Evolutionary conservation across 2,329 filamentous ascomycete species (phyloP).

Genomic region (Scedosporium apiospermum): DNA sequence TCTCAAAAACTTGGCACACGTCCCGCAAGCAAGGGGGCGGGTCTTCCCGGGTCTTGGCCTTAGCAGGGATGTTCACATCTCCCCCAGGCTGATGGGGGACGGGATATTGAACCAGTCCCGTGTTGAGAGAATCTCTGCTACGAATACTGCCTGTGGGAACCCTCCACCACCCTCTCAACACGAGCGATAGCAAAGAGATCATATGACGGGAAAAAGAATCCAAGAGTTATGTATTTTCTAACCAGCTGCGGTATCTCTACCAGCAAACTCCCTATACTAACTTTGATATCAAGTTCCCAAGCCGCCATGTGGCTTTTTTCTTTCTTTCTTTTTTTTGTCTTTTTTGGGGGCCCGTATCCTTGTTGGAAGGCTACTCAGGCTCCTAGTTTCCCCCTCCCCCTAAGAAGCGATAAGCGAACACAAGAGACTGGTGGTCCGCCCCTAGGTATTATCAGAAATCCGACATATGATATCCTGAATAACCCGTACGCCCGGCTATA

Average conservation of each 20-base stretch:
- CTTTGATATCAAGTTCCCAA: neutral
- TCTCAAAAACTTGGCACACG: neutral
- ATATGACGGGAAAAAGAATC: neutral
- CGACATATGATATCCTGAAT: neutral
- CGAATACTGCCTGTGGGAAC: too few species aligned
- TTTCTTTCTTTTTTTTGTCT: too few species aligned
- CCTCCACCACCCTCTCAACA: too few species aligned
- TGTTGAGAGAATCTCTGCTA: too few species aligned
- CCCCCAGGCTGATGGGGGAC: too few species aligned
- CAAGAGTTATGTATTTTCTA: neutral
- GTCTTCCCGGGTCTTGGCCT: neutral
- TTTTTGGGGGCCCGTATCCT: neutral
- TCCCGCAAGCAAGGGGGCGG: neutral
- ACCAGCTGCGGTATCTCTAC: conserved; percentile 1
- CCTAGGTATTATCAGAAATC: neutral
- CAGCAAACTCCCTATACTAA: neutral
- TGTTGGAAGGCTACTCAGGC: neutral
- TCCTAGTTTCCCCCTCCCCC: neutral
- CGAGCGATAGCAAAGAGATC: too few species aligned
- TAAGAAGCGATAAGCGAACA: neutral
- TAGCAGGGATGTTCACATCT: neutral
- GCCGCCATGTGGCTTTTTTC: neutral
- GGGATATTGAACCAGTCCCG: too few species aligned
- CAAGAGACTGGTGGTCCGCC: neutral
- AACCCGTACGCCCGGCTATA: neutral